A percentile compares a stretch with the other conserved stretches of the same genome.
phyloP scores from a whole-genome alignment of 352 stramenopile species.

The Bremia lactucae region DNA sequence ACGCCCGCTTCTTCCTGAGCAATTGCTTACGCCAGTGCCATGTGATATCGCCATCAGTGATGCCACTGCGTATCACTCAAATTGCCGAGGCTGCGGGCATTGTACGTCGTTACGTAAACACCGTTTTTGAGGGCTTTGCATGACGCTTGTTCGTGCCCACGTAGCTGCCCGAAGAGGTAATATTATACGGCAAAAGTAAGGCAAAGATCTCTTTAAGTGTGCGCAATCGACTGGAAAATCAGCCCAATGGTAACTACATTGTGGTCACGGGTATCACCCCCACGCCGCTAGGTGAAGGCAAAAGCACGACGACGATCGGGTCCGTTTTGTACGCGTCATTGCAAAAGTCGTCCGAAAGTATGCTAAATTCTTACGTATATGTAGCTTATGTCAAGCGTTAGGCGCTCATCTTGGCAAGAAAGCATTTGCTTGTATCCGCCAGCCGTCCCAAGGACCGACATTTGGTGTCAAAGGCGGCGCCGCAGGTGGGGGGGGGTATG shows the following conservation, averaged over 20 bases:
- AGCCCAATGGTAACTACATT: constrained; percentile 93
- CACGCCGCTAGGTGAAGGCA: constrained; percentile 95
- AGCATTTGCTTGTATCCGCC: constrained; percentile 94
- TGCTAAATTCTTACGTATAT: not conserved
- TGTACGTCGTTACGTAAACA: constrained; percentile 15
- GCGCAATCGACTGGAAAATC: constrained; percentile 80
- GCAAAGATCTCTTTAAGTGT: constrained; percentile 89
- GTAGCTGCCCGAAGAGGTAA: constrained; percentile 69
- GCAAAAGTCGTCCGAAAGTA: not conserved
- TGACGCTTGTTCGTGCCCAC: constrained; percentile 6
- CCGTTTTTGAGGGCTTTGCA: not conserved
- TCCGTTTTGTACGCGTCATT: constrained; percentile 20
- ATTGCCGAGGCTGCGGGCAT: constrained; percentile 57
- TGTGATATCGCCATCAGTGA: constrained; percentile 80
- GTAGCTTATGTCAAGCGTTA: constrained; percentile 91
- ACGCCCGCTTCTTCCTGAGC: constrained; percentile 39
- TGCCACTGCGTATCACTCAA: constrained; percentile 52
- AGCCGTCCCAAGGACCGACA: constrained; percentile 94
- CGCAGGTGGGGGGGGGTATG: constrained; percentile 84
- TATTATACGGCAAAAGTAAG: constrained; percentile 85
- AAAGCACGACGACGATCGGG: constrained; percentile 98
- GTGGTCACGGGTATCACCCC: constrained; percentile 96
- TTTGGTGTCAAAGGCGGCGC: constrained; percentile 96
- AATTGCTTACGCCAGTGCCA: constrained; percentile 58
- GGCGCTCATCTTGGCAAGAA: constrained; percentile 89